Percentiles rank a stretch among this genome's conserved stretches.
These are phyloP conservation scores for Domatiomyces globalis DNA, from an alignment of 2,329 filamentous ascomycete species.

Conservation along the genomic window DNA sequence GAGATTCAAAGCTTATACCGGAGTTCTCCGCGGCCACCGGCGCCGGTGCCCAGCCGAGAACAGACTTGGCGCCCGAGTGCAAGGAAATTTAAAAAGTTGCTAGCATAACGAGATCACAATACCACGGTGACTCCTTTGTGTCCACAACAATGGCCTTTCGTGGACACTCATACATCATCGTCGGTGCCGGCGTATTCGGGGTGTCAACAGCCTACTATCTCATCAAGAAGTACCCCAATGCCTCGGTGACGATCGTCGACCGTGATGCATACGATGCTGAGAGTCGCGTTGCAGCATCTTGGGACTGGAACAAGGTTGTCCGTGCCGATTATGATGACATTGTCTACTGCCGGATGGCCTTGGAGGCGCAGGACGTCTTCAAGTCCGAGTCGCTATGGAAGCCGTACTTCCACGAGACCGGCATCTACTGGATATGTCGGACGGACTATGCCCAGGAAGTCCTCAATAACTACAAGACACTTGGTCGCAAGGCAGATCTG, in stretches of 20 bases:
- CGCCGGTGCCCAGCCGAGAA: background rate
- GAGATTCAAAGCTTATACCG: background rate
- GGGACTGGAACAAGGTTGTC: slow-evolving; percentile 19
- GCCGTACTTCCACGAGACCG: slow-evolving; percentile 38
- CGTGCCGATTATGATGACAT: slow-evolving; percentile 19
- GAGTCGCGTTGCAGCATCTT: slow-evolving; percentile 21
- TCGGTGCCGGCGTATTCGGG: slow-evolving; percentile 40
- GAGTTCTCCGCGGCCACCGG: background rate
- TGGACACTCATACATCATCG: slow-evolving; percentile 24
- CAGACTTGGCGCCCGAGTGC: background rate
- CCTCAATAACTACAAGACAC: slow-evolving; percentile 36
- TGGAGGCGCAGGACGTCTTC: slow-evolving; percentile 23
- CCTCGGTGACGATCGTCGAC: slow-evolving; percentile 33
- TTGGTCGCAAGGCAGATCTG: slow-evolving; percentile 35
- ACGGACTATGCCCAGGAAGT: slow-evolving; percentile 36
- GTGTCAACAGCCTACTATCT: slow-evolving; percentile 40
- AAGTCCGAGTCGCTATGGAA: slow-evolving; percentile 24
- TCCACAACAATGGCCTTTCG: background rate
- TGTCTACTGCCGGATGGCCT: slow-evolving; percentile 20
- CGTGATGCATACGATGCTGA: slow-evolving; percentile 23
- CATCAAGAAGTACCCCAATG: slow-evolving; percentile 34
- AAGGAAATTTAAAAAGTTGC: background rate
- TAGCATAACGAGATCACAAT: background rate
- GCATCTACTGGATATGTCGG: slow-evolving; percentile 36
- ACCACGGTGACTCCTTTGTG: background rate